Evolutionary conservation across 495 filamentous ascomycete genomes (phyloP).

Genomic region (Neurospora cerealis): DNA sequence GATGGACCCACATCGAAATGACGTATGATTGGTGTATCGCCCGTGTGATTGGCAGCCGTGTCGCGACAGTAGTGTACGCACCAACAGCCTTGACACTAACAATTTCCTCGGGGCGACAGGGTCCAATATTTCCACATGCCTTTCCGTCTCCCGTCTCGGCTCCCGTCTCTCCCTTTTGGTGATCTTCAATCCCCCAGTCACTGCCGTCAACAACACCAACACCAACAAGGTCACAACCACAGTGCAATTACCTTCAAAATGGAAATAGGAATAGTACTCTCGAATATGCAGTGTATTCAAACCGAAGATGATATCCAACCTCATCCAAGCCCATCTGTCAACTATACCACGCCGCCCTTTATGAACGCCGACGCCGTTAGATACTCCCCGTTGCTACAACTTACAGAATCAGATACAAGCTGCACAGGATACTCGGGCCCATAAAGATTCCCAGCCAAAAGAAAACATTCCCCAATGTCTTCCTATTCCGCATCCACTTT

Average conservation of each 20-base stretch:
- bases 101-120: background rate
- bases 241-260: background rate
- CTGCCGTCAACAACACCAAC: background rate
- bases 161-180: background rate
- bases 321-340: background rate
- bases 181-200: background rate
- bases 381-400: background rate
- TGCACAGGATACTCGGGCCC: conserved; percentile 61
- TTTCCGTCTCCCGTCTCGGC: background rate
- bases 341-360: background rate
- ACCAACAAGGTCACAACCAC: background rate
- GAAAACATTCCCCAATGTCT: conserved; percentile 56
- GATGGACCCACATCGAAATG: background rate
- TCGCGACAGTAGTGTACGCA: background rate
- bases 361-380: background rate
- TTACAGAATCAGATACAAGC: conserved; percentile 59
- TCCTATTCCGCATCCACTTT: conserved; percentile 46
- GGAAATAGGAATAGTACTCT: background rate
- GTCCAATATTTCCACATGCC: background rate
- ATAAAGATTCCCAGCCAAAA: conserved; percentile 69
- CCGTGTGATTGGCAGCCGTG: background rate
- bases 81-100: background rate
- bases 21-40: background rate
- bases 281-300: background rate
- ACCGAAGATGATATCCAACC: background rate